A percentile compares a stretch with the other conserved stretches of the same genome.
Conservation (phyloP, 805 yeast genomes). For the Candida glaebosa region DNA sequence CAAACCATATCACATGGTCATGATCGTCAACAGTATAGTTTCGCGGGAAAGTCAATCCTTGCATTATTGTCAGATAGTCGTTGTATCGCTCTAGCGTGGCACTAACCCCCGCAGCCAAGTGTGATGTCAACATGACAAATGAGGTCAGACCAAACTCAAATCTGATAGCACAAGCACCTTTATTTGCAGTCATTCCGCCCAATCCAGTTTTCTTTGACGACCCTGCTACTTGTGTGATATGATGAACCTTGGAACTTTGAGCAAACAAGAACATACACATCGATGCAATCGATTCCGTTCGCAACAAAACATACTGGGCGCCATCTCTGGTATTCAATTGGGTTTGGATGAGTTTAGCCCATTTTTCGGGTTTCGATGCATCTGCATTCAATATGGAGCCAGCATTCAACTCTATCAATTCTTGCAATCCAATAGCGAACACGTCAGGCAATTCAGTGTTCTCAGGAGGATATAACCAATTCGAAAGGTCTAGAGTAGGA, state of each 20-base stretch:
- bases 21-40: slow-evolving; percentile 70
- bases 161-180: slow-evolving; percentile 93
- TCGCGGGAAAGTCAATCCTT: slow-evolving; percentile 75
- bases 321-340: slow-evolving; percentile 49
- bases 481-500: slow-evolving; percentile 52
- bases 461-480: slow-evolving; percentile 79
- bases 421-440: slow-evolving; percentile 90
- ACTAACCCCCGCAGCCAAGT: slow-evolving; percentile 86
- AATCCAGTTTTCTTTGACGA: slow-evolving; percentile 91
- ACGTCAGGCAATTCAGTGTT: slow-evolving; percentile 62
- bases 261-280: slow-evolving; percentile 63
- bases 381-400: slow-evolving; percentile 87
- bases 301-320: slow-evolving; percentile 53
- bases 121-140: slow-evolving; percentile 84
- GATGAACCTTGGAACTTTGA: slow-evolving; percentile 25
- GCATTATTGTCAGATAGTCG: slow-evolving; percentile 73
- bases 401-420: slow-evolving; percentile 88
- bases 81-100: slow-evolving; percentile 82
- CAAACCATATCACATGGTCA: slow-evolving; percentile 84
- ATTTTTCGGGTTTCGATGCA: slow-evolving; percentile 66
- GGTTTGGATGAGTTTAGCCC: slow-evolving; percentile 68
- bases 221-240: slow-evolving; percentile 85
- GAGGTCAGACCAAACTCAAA: slow-evolving; percentile 77
- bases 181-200: slow-evolving; percentile 96
- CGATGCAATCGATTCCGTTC: slow-evolving; percentile 77